Base-by-base conservation (phyloP, 768 basidiomycete genomes). In the Coprinopsis marcescibilis region DNA sequence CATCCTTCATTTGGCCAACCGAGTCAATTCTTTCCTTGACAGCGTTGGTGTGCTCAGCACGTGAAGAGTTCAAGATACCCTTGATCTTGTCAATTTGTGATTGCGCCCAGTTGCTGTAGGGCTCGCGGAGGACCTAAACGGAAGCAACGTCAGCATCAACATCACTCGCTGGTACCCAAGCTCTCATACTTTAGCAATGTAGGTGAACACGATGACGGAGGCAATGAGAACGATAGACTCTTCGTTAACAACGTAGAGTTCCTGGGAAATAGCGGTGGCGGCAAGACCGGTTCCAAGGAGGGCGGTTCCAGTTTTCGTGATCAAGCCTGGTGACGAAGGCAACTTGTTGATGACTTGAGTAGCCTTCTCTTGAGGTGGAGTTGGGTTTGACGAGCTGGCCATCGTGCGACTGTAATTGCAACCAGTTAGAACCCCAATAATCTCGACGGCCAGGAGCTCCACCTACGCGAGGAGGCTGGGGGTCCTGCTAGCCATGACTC, bases 231-330 rank as follows among this genome's bases (percentile, higher is more conserved):
- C 76, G 54, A 97, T 84, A 19, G 89, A 83, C 75, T 98, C 96
- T 67, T 97, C 94, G 65, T 96, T 96, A 60, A 95, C 81, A 50
- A 99, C 95, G 61, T 97, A 97, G 42, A 98, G 81, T 69, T 99
- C 94, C 63, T 92, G 88, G 12, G 92, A 95, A 68, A 98, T 93
- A 61, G 93, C 94, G 4, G 91, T 79, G 13, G 94, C 95, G 46
- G 84, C 71, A 50, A 89, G 72, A 59, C 89, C 92, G 13, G 90
- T 89, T 60, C 91, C 91, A 45, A 97, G 81, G 60, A 97, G 75
- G 59, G 92, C 86, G 43, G 88, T 80, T 52, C 93, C 92, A 36
- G 93, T 94, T 75, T 99, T 99, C 64, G 92, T 91, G 74, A 94
- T 76, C 67, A 96, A 76, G 62, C 81, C 84, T 20, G 80, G 91